These are phyloP conservation scores for Eucalyptus cloeziana DNA, from an alignment of 345 rosid species.

Conservation along the genomic window DNA sequence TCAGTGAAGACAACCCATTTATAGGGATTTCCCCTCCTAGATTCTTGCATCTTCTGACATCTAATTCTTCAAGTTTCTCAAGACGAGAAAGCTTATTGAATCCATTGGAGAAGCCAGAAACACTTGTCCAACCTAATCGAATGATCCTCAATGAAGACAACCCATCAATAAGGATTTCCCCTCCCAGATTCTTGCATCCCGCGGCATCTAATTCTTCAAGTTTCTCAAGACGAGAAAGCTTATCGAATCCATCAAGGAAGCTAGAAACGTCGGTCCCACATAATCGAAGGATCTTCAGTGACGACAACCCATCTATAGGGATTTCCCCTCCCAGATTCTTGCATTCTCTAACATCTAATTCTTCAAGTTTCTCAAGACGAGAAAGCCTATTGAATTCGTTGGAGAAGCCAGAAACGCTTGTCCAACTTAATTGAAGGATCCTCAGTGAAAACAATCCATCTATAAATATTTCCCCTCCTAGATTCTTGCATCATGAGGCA, in stretches of 20 bases:
- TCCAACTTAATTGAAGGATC: neutral
- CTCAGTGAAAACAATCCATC: neutral
- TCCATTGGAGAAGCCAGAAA: no score
- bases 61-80: no score
- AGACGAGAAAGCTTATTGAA: no score
- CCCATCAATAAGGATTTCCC: no score
- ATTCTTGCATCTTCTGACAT: no score
- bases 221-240: neutral
- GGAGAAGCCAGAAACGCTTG: neutral
- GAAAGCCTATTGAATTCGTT: neutral
- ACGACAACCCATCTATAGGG: neutral
- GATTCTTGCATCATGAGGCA: neutral
- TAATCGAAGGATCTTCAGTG: neutral
- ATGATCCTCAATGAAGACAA: no score
- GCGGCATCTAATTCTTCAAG: no score
- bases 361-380: neutral
- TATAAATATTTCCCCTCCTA: neutral
- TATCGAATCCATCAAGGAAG: neutral
- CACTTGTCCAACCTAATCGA: no score
- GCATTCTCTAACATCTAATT: neutral
- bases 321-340: neutral
- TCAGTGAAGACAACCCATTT: no score
- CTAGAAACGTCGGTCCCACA: accelerated
- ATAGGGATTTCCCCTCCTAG: no score
- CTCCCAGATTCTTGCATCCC: no score